Evolutionary conservation across 495 filamentous ascomycete genomes (phyloP), one percentile per base, ranked within the genome.

Genomic region (Melanomma pulvis-pyrius): DNA sequence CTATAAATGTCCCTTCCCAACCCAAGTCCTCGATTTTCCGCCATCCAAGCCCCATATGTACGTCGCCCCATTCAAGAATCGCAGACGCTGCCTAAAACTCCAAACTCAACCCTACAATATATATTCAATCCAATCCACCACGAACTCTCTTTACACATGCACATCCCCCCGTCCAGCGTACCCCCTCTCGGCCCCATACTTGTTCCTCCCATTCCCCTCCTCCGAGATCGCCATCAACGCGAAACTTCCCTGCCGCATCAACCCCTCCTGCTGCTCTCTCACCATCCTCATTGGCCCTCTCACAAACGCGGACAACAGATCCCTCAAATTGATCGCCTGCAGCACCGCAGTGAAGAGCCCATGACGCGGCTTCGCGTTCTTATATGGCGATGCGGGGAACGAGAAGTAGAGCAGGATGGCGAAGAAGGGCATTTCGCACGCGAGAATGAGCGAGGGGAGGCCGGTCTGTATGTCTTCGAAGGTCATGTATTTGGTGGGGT

Each of bases 381-480:
- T 61, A 32, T 70, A 70, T 1, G 55, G 60, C 2, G 55, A 39
- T 1, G 49, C 46, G 36, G 55, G 44, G 50, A 61, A 70, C 7
- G 67, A 56, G 49, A 50, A 53, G 41, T 57, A 26, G 17, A 70
- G 52, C n/a, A 70, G 30, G 36, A 56, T 21, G 41, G 61, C 49
- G 39, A 70, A 70, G 25, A 65, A 19, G 6, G 67, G 67, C 67
- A 70, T 65, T 47, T 70, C 67, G 61, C 54, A 57, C 9, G 61
- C 57, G 30, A 70, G 61, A 15, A 61, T n/a, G 19, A 70, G 67
- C 2, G 48, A 57, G 1, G 67, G 67, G 22, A 70, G 54, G 41
- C 41, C 67, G 5, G 51, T 47, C 17, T 24, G 22, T 50, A 70
- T 39, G 60, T 70, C 57, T 12, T 65, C 21, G 55, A 65, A 65